Percentiles rank a stretch among this genome's conserved stretches.
These are phyloP conservation scores for Apophysomyces elegans DNA, from an alignment of 371 early-diverging fungal species.

Conservation along the genomic window DNA sequence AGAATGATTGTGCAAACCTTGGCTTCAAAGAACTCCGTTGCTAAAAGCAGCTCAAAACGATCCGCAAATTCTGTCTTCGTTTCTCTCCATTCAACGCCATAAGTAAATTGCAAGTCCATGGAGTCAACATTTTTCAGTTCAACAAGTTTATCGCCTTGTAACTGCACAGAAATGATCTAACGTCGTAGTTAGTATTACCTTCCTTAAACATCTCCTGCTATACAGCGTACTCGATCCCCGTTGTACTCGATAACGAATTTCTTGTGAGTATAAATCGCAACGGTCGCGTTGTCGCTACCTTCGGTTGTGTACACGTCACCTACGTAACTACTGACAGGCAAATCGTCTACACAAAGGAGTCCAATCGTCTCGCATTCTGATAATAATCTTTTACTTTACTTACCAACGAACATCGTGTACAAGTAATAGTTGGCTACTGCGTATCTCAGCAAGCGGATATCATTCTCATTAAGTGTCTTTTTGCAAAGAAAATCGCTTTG, in stretches of 20 bases:
- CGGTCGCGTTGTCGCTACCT: slow-evolving; percentile 26
- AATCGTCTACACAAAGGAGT: slow-evolving; percentile 45
- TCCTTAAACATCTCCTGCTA: background rate
- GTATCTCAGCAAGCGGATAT: slow-evolving; percentile 61
- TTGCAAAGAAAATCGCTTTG: slow-evolving; percentile 48
- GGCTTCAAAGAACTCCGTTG: slow-evolving; percentile 80
- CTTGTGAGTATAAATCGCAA: slow-evolving; percentile 64
- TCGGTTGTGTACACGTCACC: slow-evolving; percentile 29
- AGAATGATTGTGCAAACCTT: slow-evolving; percentile 45
- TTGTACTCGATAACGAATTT: slow-evolving; percentile 67
- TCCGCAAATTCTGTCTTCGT: slow-evolving; percentile 62
- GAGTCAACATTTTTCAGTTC: slow-evolving; percentile 29
- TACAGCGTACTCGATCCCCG: slow-evolving; percentile 42
- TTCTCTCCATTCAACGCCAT: slow-evolving; percentile 70
- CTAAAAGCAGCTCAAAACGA: slow-evolving; percentile 73
- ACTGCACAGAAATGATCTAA: slow-evolving; percentile 60
- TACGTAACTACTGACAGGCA: slow-evolving; percentile 61
- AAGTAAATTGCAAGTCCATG: slow-evolving; percentile 69
- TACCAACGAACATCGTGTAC: slow-evolving; percentile 77
- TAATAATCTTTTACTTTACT: too few relatives aligned
- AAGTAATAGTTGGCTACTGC: slow-evolving; percentile 71
- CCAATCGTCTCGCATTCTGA: background rate
- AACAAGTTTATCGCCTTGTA: slow-evolving; percentile 46
- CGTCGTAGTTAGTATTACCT: background rate
- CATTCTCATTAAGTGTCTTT: slow-evolving; percentile 39